Evolutionary conservation across 1,284 basidiomycete genomes (phyloP), one percentile per base, ranked within the genome.

Genomic region (Porodaedalea pini): DNA sequence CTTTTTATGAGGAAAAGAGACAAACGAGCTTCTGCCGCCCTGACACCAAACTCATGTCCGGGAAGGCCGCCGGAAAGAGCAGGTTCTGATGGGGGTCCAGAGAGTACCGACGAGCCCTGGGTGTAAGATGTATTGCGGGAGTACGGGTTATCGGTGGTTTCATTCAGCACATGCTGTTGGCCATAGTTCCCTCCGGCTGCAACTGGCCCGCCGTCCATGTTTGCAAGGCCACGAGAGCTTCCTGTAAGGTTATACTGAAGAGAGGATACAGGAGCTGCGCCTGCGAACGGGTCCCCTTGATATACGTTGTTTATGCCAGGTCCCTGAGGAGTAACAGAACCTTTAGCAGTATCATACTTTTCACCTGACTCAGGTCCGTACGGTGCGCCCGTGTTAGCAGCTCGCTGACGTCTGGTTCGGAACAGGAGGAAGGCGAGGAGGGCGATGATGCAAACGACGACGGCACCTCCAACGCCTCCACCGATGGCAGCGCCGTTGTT

Each of bases 401-500:
- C 29, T 6, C n/a, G 25, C 19, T 40, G 51, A 23, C 53, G 53
- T 15, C 43, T 52, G 17, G 48, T 21, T 34, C 56, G 48, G 34
- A 32, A 39, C 25, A 57, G 25, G 27, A 51, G 39, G 40, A 39
- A 40, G 17, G 36, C 32, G 5, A 52, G 31, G 37, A 27, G 8
- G 17, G 39, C 56, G 34, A 51, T 36, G 32, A 51, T 51, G n/a
- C 34, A 21, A 10, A 51, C 31, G 19, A 31, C 50, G 36, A 52
- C 19, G 17, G 27, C 51, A 21, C 57, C 57, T 19, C 56, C 56
- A 11, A 58, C 34, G 10, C 50, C 57, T 43, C 57, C 57, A n/a
- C 57, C 57, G 13, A 58, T 44, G 17, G 50, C 57, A 15, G 57
- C 51, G 19, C 21, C 51, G 4, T 21, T 52, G n/a, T 15, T 47